A percentile compares a stretch with the other conserved stretches of the same genome.
phyloP scores from a whole-genome alignment of 2,329 filamentous ascomycete species.

The Canariomyces notabilis region DNA sequence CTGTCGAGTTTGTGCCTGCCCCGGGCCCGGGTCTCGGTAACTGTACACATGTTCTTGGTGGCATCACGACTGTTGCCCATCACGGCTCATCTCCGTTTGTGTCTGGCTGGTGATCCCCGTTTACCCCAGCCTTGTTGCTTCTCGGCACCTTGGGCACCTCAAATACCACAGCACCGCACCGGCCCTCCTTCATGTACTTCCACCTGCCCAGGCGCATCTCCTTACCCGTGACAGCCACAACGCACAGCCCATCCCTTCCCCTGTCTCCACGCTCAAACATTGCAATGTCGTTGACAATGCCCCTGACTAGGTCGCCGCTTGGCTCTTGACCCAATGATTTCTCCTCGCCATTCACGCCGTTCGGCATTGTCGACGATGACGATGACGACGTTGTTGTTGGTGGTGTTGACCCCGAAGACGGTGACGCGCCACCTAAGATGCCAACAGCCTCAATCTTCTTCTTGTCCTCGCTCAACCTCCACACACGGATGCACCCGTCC shows the following conservation, averaged over 20 bases:
- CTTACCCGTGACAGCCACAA: conserved; percentile 81
- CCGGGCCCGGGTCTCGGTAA: background rate
- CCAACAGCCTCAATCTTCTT: conserved; percentile 69
- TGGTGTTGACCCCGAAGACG: conserved; percentile 1
- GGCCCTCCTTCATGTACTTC: conserved; percentile 59
- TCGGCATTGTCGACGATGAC: conserved; percentile 26
- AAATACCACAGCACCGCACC: conserved; percentile 83
- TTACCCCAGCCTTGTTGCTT: conserved; percentile 24
- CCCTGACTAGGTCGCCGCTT: conserved; percentile 46
- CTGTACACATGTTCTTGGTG: too few relatives aligned
- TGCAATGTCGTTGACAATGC: conserved; percentile 83
- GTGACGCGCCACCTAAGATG: conserved; percentile 30
- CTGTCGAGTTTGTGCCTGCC: background rate
- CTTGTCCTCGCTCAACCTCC: conserved; percentile 81
- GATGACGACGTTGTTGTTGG: conserved; percentile 9
- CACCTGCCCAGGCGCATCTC: conserved; percentile 83
- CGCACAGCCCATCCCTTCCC: conserved; percentile 70
- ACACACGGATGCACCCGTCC: conserved; percentile 83
- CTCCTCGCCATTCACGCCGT: conserved; percentile 1
- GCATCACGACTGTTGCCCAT: conserved; percentile 2
- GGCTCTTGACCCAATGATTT: conserved; percentile 14
- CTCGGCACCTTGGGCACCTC: conserved; percentile 58
- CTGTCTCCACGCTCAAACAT: conserved; percentile 79
- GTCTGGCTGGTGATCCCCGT: conserved; percentile 30
- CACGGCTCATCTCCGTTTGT: conserved; percentile 14